Evolutionary conservation across 148 eudicot genomes (phyloP).

Genomic region (Polygonum maritimum): DNA sequence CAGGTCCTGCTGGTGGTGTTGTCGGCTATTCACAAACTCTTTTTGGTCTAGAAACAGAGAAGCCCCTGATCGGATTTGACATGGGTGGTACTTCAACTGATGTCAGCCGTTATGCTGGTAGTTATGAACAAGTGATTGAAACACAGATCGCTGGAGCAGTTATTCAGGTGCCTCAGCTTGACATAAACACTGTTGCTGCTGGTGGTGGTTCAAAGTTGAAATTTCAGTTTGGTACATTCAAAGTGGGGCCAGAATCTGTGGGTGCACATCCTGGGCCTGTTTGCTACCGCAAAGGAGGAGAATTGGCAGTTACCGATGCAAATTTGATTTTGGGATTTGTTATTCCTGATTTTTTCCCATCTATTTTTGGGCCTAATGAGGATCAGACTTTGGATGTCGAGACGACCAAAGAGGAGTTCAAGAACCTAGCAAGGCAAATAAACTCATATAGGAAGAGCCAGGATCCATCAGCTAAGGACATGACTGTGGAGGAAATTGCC

Average conservation of each 20-base stretch:
- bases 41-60: constrained; percentile 77
- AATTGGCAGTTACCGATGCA: constrained; percentile 93
- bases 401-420: constrained; percentile 63
- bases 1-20: constrained; percentile 99
- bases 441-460: constrained; percentile 71
- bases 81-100: constrained; percentile 99
- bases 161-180: constrained; percentile 99
- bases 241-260: constrained; percentile 97
- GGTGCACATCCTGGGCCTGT: constrained; percentile 99
- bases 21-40: constrained; percentile 97
- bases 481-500: constrained; percentile 91
- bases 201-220: constrained; percentile 97
- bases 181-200: constrained; percentile 96
- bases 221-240: constrained; percentile 88
- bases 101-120: constrained; percentile 95
- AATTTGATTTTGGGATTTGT: constrained; percentile 80
- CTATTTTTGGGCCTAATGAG: constrained; percentile 89
- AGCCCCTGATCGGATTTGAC: constrained; percentile 97
- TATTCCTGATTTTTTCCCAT: constrained; percentile 86
- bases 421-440: constrained; percentile 73
- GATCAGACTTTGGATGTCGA: constrained; percentile 83
- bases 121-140: constrained; percentile 86
- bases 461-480: constrained; percentile 59
- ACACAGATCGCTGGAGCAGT: constrained; percentile 97
- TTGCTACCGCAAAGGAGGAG: constrained; percentile 95